A percentile compares a stretch with the other conserved stretches of the same genome.
These are phyloP conservation scores for Mycena epipterygia DNA, from an alignment of 768 basidiomycete genomes.

Conservation along the genomic window DNA sequence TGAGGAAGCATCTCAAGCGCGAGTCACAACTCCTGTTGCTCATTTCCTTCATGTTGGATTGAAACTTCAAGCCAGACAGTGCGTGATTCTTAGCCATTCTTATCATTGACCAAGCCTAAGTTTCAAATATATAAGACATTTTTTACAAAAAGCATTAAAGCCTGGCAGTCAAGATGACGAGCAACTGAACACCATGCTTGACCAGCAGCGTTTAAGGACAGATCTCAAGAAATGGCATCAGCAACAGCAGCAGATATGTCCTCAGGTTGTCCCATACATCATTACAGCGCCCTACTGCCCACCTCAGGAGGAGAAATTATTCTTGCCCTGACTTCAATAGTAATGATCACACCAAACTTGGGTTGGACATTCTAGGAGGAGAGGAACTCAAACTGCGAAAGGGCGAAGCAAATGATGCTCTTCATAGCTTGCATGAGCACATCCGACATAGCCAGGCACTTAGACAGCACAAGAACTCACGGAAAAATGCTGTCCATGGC, in stretches of 20 bases:
- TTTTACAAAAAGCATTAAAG: too few species aligned
- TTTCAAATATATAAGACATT: not conserved
- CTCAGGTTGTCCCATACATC: not conserved
- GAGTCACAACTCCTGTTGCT: not conserved
- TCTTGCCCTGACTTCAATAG: not conserved
- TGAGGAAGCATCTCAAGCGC: not conserved
- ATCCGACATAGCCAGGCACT: too few species aligned
- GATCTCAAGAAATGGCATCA: not conserved
- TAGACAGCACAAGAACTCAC: not conserved
- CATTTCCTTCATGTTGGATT: not conserved
- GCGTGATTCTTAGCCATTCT: not conserved
- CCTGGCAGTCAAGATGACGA: too few species aligned
- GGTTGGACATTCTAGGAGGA: not conserved
- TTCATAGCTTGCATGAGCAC: not conserved
- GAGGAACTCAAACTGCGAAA: conserved; percentile 1
- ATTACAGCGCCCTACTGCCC: not conserved
- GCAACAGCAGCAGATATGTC: not conserved
- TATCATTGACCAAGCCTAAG: not conserved
- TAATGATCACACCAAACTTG: not conserved
- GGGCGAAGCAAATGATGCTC: conserved; percentile 7
- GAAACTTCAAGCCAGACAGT: conserved; percentile 9
- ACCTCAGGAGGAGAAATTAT: not conserved
- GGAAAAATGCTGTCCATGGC: not conserved
- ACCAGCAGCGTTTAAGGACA: not conserved
- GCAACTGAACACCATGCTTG: too few species aligned